These are phyloP conservation scores for Diaporthe ampelina DNA, from an alignment of 2,329 filamentous ascomycete species.

Conservation along the genomic window DNA sequence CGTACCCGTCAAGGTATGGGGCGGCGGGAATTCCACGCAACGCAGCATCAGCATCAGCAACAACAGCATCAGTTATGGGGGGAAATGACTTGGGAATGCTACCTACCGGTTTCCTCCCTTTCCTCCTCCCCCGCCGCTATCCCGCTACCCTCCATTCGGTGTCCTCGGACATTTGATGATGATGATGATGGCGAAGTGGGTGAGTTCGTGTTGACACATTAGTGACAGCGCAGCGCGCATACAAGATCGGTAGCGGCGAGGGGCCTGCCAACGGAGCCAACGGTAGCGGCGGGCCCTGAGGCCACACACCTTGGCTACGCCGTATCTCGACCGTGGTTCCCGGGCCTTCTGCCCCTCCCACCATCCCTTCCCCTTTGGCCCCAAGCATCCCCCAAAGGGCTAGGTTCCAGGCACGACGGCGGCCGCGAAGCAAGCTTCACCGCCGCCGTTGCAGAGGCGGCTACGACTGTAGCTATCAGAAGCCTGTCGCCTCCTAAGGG, in stretches of 20 bases:
- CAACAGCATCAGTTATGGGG: not conserved
- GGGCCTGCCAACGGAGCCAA: not conserved
- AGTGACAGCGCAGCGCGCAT: constrained; percentile 29
- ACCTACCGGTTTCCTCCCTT: not conserved
- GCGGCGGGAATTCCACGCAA: not conserved
- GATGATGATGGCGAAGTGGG: constrained; percentile 15
- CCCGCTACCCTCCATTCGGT: not conserved
- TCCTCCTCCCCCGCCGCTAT: not conserved
- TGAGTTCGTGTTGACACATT: constrained; percentile 42
- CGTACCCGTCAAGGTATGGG: constrained; percentile 29
- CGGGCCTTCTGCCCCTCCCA: not conserved
- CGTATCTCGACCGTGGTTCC: constrained; percentile 20
- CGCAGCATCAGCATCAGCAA: not conserved
- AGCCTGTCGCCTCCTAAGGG: not conserved
- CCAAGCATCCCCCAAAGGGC: not conserved
- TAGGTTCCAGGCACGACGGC: constrained; percentile 15
- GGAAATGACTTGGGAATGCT: constrained; percentile 10
- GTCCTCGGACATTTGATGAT: constrained; percentile 44
- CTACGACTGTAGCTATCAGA: constrained; percentile 22
- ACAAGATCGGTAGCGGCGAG: constrained; percentile 44
- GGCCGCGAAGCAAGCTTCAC: constrained; percentile 27
- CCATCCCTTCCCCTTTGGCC: not conserved
- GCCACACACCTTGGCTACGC: constrained; percentile 19
- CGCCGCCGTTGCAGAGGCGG: constrained; percentile 28
- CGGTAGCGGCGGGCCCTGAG: constrained; percentile 1